These are phyloP conservation scores for Hygrocybe punicea DNA, from an alignment of 768 basidiomycete species.

Conservation along the genomic window DNA sequence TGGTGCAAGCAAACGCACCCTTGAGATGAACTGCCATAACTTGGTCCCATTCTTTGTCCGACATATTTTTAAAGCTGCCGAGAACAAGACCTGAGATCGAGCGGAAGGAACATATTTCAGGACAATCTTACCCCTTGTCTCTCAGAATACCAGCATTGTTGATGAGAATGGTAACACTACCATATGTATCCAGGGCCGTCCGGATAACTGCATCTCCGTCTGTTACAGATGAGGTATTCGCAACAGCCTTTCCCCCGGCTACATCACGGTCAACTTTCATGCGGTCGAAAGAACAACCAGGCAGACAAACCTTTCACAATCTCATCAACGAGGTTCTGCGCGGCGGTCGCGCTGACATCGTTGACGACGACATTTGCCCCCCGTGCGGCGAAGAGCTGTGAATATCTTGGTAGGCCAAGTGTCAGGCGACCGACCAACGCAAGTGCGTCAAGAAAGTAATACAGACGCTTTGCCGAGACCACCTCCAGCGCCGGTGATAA, in stretches of 20 bases:
- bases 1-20: constrained; percentile 88
- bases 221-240: constrained; percentile 80
- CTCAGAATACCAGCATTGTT: constrained; percentile 94
- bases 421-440: neutral
- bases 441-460: neutral
- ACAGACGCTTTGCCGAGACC: constrained; percentile 89
- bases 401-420: constrained; percentile 55
- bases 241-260: constrained; percentile 89
- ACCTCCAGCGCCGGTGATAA: constrained; percentile 94
- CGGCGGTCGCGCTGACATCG: constrained; percentile 84
- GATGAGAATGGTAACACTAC: constrained; percentile 79
- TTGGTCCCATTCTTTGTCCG: constrained; percentile 90
- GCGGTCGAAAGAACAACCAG: neutral
- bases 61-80: constrained; percentile 91
- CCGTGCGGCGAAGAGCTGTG: constrained; percentile 84
- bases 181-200: constrained; percentile 82
- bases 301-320: constrained; percentile 65
- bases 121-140: constrained; percentile 62
- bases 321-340: constrained; percentile 89
- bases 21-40: constrained; percentile 88
- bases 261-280: constrained; percentile 5
- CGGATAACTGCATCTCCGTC: constrained; percentile 86
- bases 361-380: constrained; percentile 96
- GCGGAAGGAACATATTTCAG: neutral
- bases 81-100: constrained; percentile 1